These are phyloP conservation scores for Gnaphalium uliginosum DNA, from an alignment of 129 eudicot genomes.

Conservation along the genomic window DNA sequence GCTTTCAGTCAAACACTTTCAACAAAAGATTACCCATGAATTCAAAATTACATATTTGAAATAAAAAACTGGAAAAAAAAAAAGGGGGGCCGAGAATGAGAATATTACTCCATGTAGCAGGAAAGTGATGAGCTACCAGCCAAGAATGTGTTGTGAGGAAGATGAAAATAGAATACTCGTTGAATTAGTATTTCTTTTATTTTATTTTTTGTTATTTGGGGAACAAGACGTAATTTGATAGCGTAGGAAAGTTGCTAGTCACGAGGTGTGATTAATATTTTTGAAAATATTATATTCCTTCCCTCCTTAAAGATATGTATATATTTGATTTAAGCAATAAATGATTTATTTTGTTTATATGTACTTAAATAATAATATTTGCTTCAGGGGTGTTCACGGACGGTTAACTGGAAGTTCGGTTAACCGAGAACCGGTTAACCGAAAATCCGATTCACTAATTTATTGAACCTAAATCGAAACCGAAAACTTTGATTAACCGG, in stretches of 20 bases:
- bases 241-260: not conserved
- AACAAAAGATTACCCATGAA: not conserved
- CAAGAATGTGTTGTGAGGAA: slow-evolving; percentile 17
- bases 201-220: not conserved
- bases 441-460: too few species aligned
- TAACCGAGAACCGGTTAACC: too few species aligned
- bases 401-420: too few species aligned
- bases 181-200: not conserved
- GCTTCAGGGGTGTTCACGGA: too few species aligned
- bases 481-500: too few species aligned
- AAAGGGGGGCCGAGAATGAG: slow-evolving; percentile 6
- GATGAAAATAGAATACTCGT: slow-evolving; percentile 13
- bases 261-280: slow-evolving; percentile 1
- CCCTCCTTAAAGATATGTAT: not conserved
- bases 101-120: not conserved
- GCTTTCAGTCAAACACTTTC: too few species aligned
- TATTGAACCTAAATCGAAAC: too few species aligned
- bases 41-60: not conserved
- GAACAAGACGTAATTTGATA: not conserved
- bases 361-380: too few species aligned
- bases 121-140: slow-evolving; percentile 34
- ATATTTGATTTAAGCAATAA: not conserved
- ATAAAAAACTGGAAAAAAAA: not conserved
- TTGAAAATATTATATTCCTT: not conserved
- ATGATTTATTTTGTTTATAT: too few species aligned